Conservation (phyloP, 2,329 filamentous ascomycete species). For the Proliferodiscus dingleyae region DNA sequence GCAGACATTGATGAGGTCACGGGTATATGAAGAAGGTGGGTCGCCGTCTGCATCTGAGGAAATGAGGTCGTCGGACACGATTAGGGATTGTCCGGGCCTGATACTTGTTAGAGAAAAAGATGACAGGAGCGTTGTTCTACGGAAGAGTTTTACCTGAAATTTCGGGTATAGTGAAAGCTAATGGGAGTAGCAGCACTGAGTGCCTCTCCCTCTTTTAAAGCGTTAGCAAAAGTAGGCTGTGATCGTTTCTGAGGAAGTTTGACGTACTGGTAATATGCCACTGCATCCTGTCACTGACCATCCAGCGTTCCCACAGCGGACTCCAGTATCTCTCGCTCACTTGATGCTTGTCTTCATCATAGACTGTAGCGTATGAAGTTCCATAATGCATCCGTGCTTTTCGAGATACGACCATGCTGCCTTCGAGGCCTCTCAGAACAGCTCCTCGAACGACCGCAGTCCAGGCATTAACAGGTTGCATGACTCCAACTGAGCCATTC, state of each 20-base stretch:
- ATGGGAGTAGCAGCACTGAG: slow-evolving; percentile 70
- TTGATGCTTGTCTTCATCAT: slow-evolving; percentile 69
- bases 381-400: slow-evolving; percentile 70
- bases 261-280: slow-evolving; percentile 69
- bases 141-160: slow-evolving; percentile 46
- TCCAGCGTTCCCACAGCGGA: slow-evolving; percentile 75
- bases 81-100: slow-evolving; percentile 67
- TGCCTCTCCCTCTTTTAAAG: slow-evolving; percentile 55
- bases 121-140: not conserved
- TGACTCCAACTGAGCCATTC: slow-evolving; percentile 64
- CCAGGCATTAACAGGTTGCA: slow-evolving; percentile 80
- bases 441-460: slow-evolving; percentile 75
- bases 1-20: slow-evolving; percentile 66
- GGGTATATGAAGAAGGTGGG: slow-evolving; percentile 55
- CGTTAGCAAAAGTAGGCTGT: slow-evolving; percentile 8
- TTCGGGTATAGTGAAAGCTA: slow-evolving; percentile 80
- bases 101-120: slow-evolving; percentile 2
- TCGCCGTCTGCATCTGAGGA: slow-evolving; percentile 61
- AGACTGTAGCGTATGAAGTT: slow-evolving; percentile 75
- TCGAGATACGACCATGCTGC: slow-evolving; percentile 72
- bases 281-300: slow-evolving; percentile 79
- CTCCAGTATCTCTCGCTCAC: slow-evolving; percentile 74
- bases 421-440: slow-evolving; percentile 68
- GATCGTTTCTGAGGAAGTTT: not conserved
- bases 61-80: slow-evolving; percentile 74